These are phyloP conservation scores for Stagonosporopsis chrysanthemi DNA, from an alignment of 2,329 filamentous ascomycete genomes.

Conservation along the genomic window DNA sequence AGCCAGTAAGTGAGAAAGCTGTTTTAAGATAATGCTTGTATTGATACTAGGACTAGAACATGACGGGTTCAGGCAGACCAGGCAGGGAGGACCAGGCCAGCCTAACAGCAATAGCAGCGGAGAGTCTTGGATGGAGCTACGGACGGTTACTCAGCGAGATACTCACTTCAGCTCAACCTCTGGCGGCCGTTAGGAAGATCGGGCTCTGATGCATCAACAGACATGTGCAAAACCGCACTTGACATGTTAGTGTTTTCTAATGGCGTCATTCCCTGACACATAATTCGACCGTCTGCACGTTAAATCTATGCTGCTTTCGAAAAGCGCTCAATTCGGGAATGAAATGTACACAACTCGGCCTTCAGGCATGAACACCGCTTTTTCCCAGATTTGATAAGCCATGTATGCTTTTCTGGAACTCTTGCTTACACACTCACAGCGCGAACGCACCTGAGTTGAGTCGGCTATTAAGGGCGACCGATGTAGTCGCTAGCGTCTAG, in stretches of 20 bases:
- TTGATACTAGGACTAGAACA: conserved; percentile 50
- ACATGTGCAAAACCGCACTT: no score
- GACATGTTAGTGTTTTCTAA: no score
- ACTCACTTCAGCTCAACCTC: neutral
- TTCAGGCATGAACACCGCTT: no score
- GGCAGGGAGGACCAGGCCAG: conserved; percentile 59
- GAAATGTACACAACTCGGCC: no score
- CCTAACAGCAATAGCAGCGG: conserved; percentile 55
- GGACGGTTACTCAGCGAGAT: neutral
- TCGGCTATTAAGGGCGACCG: conserved; percentile 5
- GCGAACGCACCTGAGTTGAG: neutral
- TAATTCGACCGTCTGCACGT: no score
- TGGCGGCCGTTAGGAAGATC: neutral
- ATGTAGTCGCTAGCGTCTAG: neutral
- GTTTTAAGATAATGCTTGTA: neutral
- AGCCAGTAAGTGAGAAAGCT: conserved; percentile 51
- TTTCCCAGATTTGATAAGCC: no score
- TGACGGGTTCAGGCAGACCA: conserved; percentile 58
- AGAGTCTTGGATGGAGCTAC: conserved; percentile 55
- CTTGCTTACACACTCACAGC: neutral
- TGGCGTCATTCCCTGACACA: no score
- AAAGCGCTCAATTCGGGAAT: no score
- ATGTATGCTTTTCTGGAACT: neutral
- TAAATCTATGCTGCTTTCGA: no score
- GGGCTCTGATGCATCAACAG: neutral